Base-by-base conservation (phyloP, 108 stramenopile species). In the Asterionellopsis glacialis region DNA sequence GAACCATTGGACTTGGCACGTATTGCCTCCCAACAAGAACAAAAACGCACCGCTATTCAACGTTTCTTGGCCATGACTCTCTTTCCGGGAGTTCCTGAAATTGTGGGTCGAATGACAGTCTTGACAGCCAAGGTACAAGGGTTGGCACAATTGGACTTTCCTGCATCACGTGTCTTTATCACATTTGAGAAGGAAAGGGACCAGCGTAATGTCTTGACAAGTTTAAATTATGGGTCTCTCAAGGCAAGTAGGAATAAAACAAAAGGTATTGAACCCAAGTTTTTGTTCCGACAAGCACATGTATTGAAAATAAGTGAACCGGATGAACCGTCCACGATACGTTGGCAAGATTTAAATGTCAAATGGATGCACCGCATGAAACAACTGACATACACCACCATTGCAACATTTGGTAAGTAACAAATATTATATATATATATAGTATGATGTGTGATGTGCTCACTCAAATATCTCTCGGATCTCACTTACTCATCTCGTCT, bases 181-280 rank as follows among this genome's bases (percentile, higher is more conserved):
- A 96, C 85, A 11, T 96, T 96, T 64, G 91, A 93, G 63, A 90
- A 80, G 18, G 91, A 95, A 74, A 67, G 42, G 1, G 70, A 51
- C 24, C 94, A 95, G 62, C 79, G 94, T n/a, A 44, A 70, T 23
- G 90, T 90, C 23, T 74, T 95, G 15, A 45, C 68, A 15, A 57
- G 61, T 25, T 76, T 95, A 63, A 65, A 70, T 15, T 75, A 81
- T 12, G 94, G 91, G 10, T 68, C 65, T 18, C 45, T 83, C 41
- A 41, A 73, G 9, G 82, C 84, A 24, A 41, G 42, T 49, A 55
- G 40, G 24, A 70, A 83, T 42, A 67, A 45, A 43, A 61, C 68
- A 10, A 59, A 69, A 47, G 59, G 18, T 11, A 55, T 83, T 38
- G 66, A 77, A 23, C 22, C 53, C 10, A 48, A 56, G 19, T 33